These are phyloP conservation scores for Macrophomina pseudophaseolina DNA, from an alignment of 2,329 filamentous ascomycete species.

Conservation along the genomic window DNA sequence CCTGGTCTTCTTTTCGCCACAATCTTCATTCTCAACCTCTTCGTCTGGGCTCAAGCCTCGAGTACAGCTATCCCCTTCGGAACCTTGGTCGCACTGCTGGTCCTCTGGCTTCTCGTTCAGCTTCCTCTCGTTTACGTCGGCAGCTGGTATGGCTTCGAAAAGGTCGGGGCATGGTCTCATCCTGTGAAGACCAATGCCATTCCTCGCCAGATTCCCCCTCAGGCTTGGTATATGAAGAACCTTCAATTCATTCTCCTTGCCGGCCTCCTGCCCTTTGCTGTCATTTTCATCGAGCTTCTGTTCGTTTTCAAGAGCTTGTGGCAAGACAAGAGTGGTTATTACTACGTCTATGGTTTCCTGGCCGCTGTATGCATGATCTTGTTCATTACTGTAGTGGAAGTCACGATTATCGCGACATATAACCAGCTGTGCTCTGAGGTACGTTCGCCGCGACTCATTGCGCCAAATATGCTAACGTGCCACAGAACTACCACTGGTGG, in stretches of 20 bases:
- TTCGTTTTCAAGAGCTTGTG: constrained; percentile 87
- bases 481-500: constrained; percentile 84
- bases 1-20: constrained; percentile 77
- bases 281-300: constrained; percentile 85
- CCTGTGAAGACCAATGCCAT: constrained; percentile 77
- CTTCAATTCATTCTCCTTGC: constrained; percentile 70
- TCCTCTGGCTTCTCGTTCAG: constrained; percentile 85
- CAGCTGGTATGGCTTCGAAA: constrained; percentile 75
- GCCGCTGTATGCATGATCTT: constrained; percentile 75
- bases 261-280: constrained; percentile 81
- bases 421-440: constrained; percentile 79
- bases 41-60: constrained; percentile 88
- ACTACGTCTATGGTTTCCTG: constrained; percentile 89
- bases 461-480: neutral
- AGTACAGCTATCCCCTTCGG: constrained; percentile 86
- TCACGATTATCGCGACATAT: constrained; percentile 83
- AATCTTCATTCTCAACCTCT: constrained; percentile 81
- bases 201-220: constrained; percentile 73
- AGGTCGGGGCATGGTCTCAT: constrained; percentile 74
- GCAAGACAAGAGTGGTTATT: constrained; percentile 90
- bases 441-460: constrained; percentile 30
- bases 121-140: constrained; percentile 83
- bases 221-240: constrained; percentile 75
- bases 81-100: constrained; percentile 73
- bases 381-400: constrained; percentile 78